Evolutionary conservation across 2,329 filamentous ascomycete genomes (phyloP).

Genomic region (Leptographium lundbergii): DNA sequence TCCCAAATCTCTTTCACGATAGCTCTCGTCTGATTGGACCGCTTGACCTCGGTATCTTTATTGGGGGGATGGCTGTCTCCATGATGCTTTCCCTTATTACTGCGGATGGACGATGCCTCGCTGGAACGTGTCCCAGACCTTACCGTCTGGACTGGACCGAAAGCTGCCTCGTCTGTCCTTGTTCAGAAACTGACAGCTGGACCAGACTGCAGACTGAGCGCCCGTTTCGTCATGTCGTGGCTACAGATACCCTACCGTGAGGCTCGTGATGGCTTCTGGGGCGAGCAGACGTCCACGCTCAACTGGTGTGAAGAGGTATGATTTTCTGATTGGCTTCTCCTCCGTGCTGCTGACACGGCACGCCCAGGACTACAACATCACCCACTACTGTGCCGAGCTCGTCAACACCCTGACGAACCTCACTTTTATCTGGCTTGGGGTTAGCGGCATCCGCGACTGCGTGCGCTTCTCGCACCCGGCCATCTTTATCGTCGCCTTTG

Average conservation of each 20-base stretch:
- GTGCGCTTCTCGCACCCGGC: slow-evolving; percentile 57
- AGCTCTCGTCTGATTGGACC: not conserved
- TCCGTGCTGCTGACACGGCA: not conserved
- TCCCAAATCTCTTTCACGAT: not conserved
- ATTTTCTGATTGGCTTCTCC: not conserved
- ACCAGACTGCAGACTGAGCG: not conserved
- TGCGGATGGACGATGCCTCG: not conserved
- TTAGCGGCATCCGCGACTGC: slow-evolving; percentile 64
- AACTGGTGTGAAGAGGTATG: slow-evolving; percentile 27
- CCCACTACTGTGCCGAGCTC: slow-evolving; percentile 22
- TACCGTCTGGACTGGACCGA: not conserved
- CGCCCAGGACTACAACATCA: slow-evolving; percentile 23
- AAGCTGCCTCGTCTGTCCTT: not conserved
- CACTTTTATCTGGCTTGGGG: slow-evolving; percentile 66
- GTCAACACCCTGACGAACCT: slow-evolving; percentile 64
- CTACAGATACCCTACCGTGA: slow-evolving; percentile 22
- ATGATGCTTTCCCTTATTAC: not conserved
- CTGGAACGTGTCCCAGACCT: not conserved
- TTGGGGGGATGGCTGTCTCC: not conserved
- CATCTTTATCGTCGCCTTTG: slow-evolving; percentile 57
- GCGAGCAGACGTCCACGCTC: slow-evolving; percentile 23
- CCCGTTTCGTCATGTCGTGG: slow-evolving; percentile 6
- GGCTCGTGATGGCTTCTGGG: slow-evolving; percentile 23
- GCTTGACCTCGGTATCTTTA: not conserved
- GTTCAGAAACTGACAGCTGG: not conserved